Base-by-base conservation (phyloP, 2,329 filamentous ascomycete genomes). In the Exophiala aquamarina region DNA sequence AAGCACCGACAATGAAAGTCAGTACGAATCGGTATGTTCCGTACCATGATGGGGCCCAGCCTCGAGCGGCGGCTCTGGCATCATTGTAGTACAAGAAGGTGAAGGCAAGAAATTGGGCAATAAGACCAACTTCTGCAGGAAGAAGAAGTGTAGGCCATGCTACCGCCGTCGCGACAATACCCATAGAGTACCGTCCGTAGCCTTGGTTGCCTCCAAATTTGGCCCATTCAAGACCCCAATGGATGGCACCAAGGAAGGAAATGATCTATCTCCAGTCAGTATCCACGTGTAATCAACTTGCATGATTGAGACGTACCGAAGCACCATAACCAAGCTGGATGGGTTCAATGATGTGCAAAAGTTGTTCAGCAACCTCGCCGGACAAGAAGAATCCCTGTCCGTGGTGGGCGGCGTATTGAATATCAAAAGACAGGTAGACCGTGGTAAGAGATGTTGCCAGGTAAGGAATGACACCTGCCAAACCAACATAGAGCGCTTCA, bases 291-390 rank as follows among this genome's bases (percentile, higher is more conserved):
- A 21, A n/a, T 56, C 48, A 29, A 42, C 37, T 14, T 13, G 15
- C 10, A n/a, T 29, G 36, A 17, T 28, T 14, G 32, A n/a, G 32
- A 76, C 82, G 67, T 73, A 86, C 83, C 48, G 94, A 82, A 38
- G 91, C 92, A 45, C 92, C 91, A 61, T 94, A 95, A 49, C 89
- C 91, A 44, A 96, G 79, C 69, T 96, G 92, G 43, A 96, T 71
- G 10, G 90, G 90, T 70, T 95, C 90, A 21, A 95, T 75, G 13
- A 89, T 66, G 56, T 84, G 78, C 8, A 96, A 77, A 45, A 89
- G 73, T 18, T 86, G 71, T 51, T 83, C 81, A 2, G 90, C 90
- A 2, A 80, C 85, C 40, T 89, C 81, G 40, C 83, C 82, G 55
- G 74, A 81, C 63, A 93, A 78, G 34, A 90, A 63, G 41, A 86